Percentiles rank a stretch among this genome's conserved stretches.
Evolutionary conservation across 1,139 yeast species (phyloP).

Genomic region (Lodderomyces orthopsilosis): DNA sequence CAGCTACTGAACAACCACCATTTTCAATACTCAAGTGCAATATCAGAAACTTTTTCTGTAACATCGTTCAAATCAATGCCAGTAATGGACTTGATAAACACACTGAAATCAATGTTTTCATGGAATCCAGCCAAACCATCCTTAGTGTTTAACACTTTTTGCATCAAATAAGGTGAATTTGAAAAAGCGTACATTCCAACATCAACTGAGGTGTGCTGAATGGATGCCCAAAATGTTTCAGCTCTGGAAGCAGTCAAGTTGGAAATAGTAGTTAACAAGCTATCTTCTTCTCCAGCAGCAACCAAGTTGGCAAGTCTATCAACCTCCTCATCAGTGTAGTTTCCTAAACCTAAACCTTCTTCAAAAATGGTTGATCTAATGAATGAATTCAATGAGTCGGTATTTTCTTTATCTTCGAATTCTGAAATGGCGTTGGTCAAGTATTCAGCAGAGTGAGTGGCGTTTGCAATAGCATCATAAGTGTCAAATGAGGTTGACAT

Average conservation of each 20-base stretch:
- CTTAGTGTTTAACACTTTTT: constrained; percentile 24
- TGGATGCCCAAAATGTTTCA: constrained; percentile 85
- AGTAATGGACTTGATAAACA: constrained; percentile 58
- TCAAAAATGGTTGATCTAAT: constrained; percentile 50
- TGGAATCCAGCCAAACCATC: constrained; percentile 67
- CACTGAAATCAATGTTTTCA: constrained; percentile 81
- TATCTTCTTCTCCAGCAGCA: constrained; percentile 15
- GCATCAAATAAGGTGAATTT: constrained; percentile 44
- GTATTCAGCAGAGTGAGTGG: constrained; percentile 71
- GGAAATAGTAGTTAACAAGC: constrained; percentile 38
- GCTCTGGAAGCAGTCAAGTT: constrained; percentile 67
- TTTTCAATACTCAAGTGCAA: background rate
- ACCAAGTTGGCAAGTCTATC: constrained; percentile 22
- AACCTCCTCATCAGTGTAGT: constrained; percentile 52
- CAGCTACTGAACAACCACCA: too few species aligned
- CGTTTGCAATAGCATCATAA: constrained; percentile 68
- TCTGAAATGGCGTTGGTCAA: constrained; percentile 35
- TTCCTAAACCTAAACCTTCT: constrained; percentile 57
- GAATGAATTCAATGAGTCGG: constrained; percentile 35
- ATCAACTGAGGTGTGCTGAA: constrained; percentile 89
- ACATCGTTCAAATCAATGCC: constrained; percentile 51
- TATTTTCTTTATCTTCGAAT: constrained; percentile 24
- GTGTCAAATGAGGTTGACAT: constrained; percentile 64
- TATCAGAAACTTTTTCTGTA: constrained; percentile 51
- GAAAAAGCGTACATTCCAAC: constrained; percentile 79